Evolutionary conservation across 2,329 filamentous ascomycete species (phyloP), one percentile per base, ranked within the genome.

Genomic region (Arthrobotrys megalospora): DNA sequence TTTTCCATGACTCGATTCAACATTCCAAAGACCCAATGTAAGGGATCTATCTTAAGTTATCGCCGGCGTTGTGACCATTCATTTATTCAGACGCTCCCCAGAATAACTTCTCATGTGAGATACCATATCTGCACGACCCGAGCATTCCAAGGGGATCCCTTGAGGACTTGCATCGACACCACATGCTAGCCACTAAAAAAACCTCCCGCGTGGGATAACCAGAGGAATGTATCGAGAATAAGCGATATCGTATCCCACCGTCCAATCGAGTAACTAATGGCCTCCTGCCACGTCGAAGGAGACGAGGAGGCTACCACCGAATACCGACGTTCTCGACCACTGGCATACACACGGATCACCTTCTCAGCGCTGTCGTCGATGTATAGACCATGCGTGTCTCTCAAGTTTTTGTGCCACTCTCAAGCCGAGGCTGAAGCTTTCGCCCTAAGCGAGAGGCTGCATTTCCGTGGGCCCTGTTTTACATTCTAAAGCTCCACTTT

Each of bases 211-310:
- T 50, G 52, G 66, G 53, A 52, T 50, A 69, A 24, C 66, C 16
- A 11, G 12, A 65, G 24, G 60, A 72, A 72, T 72, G 68, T 72
- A 65, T 32, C 24, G 14, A n/a, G 19, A 28, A n/a, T 36, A 45
- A 38, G 55, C 19, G 71, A 53, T 48, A 62, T 68, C 45, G 36
- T 63, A 69, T 43, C 41, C 8, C 7, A 32, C 43, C 41, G 48
- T 73, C 50, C 36, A 62, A 52, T 50, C 8, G 38, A 50, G 50
- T 69, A 77, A 41, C 73, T 76, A 77, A 77, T 70, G 41, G 34
- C 73, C 34, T 62, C 41, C 47, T 71, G 73, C 73, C 73, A 77
- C 73, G 65, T 77, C 36, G 66, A 62, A 48, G 36, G 34, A 28
- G 32, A 60, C 55, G 24, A 68, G 24, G 45, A 45, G 47, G 41